Evolutionary conservation across 176 grass and related monocot species (phyloP).

Genomic region (Oryza glaberrima): DNA sequence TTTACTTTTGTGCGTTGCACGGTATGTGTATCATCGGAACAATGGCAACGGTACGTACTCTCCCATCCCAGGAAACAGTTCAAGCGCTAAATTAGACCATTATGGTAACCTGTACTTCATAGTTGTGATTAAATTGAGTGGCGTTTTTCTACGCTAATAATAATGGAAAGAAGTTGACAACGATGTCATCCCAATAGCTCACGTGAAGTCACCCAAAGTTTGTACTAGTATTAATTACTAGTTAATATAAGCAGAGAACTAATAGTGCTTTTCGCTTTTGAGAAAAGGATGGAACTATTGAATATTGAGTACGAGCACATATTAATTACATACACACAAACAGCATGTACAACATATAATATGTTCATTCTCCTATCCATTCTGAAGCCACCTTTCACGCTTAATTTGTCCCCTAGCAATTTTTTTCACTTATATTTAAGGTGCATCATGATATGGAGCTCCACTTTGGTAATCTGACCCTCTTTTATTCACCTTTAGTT

Average conservation of each 20-base stretch:
- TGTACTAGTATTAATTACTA: not conserved
- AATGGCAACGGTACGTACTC: too few relatives aligned
- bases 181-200: not conserved
- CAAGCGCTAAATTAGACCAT: too few relatives aligned
- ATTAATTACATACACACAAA: not conserved
- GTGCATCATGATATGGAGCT: not conserved
- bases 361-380: not conserved
- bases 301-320: not conserved
- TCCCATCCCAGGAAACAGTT: too few relatives aligned
- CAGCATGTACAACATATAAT: not conserved
- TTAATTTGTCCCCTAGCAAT: not conserved
- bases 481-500: not conserved
- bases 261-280: not conserved
- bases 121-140: too few relatives aligned
- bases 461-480: not conserved
- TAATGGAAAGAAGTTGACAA: not conserved
- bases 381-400: constrained; percentile 23
- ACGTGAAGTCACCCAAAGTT: not conserved
- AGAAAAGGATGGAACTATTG: not conserved
- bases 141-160: not conserved
- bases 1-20: too few relatives aligned
- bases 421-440: constrained; percentile 20
- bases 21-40: too few relatives aligned
- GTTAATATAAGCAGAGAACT: not conserved
- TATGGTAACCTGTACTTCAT: too few relatives aligned